A percentile compares a stretch with the other conserved stretches of the same genome.
phyloP scores from a whole-genome alignment of 306 rosid species.

The Glycine tomentella region DNA sequence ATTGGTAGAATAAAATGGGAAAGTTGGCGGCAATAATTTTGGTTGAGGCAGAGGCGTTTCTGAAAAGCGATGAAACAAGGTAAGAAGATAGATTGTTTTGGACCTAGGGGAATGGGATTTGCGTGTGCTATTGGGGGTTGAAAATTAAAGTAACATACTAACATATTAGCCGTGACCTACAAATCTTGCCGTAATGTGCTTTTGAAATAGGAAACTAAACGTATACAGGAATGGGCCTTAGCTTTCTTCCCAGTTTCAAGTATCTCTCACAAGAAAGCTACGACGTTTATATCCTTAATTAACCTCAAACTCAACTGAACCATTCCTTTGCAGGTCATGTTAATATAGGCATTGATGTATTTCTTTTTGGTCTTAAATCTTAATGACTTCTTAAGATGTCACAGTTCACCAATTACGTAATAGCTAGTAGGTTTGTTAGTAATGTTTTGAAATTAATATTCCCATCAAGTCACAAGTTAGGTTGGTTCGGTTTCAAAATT shows the following conservation, averaged over 20 bases:
- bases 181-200: slow-evolving; percentile 35
- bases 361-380: no score
- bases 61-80: neutral
- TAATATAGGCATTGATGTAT: no score
- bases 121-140: slow-evolving; percentile 41
- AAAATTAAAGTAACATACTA: slow-evolving; percentile 2
- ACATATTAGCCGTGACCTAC: neutral
- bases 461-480: no score
- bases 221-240: slow-evolving; percentile 42
- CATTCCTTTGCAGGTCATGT: no score
- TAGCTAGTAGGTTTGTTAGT: no score
- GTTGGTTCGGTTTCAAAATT: no score
- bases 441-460: no score
- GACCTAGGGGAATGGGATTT: slow-evolving; percentile 46
- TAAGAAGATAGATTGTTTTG: neutral
- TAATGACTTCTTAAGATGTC: no score
- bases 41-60: slow-evolving; percentile 12
- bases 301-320: neutral
- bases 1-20: slow-evolving; percentile 35
- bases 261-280: neutral
- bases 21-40: slow-evolving; percentile 45
- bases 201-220: slow-evolving; percentile 14
- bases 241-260: slow-evolving; percentile 32
- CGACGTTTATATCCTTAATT: neutral
- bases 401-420: no score